Evolutionary conservation across 2,329 filamentous ascomycete genomes (phyloP).

Genomic region (Neopestalotiopsis sp.): DNA sequence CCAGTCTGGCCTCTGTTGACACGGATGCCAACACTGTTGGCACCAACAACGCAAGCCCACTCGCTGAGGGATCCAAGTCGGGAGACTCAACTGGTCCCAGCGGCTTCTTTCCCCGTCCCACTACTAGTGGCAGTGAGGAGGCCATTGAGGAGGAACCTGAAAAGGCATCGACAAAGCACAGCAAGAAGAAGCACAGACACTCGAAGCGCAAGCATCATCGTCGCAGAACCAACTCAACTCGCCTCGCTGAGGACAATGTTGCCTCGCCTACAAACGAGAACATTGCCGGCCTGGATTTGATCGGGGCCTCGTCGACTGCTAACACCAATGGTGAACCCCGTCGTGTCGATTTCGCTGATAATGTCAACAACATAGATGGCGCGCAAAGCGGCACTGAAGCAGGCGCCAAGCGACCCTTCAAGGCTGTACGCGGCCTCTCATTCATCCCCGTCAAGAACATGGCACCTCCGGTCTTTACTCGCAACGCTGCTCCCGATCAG

Average conservation of each 20-base stretch:
- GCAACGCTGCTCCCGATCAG: constrained; percentile 39
- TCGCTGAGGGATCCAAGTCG: constrained; percentile 42
- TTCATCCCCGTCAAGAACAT: constrained; percentile 69
- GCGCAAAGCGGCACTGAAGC: constrained; percentile 21
- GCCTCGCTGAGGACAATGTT: constrained; percentile 26
- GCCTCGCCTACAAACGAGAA: constrained; percentile 9
- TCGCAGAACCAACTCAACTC: constrained; percentile 31
- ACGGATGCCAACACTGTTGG: constrained; percentile 47
- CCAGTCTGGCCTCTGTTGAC: constrained; percentile 73
- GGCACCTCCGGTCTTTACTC: constrained; percentile 72
- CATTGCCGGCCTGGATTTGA: constrained; percentile 14
- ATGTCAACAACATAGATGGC: constrained; percentile 31
- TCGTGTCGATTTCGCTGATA: constrained; percentile 62
- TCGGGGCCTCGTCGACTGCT: background rate
- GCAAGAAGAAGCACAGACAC: constrained; percentile 43
- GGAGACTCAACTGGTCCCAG: constrained; percentile 44
- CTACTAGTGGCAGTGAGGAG: constrained; percentile 48
- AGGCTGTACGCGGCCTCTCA: constrained; percentile 62
- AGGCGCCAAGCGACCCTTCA: constrained; percentile 52
- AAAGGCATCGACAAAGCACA: constrained; percentile 18
- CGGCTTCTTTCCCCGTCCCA: constrained; percentile 40
- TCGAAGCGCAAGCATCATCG: constrained; percentile 49
- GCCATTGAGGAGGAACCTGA: constrained; percentile 47
- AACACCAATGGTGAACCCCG: constrained; percentile 48
- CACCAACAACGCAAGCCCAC: constrained; percentile 38